Conservation (phyloP, 202 grass and related monocot species). For the Brachypodium distachyon region DNA sequence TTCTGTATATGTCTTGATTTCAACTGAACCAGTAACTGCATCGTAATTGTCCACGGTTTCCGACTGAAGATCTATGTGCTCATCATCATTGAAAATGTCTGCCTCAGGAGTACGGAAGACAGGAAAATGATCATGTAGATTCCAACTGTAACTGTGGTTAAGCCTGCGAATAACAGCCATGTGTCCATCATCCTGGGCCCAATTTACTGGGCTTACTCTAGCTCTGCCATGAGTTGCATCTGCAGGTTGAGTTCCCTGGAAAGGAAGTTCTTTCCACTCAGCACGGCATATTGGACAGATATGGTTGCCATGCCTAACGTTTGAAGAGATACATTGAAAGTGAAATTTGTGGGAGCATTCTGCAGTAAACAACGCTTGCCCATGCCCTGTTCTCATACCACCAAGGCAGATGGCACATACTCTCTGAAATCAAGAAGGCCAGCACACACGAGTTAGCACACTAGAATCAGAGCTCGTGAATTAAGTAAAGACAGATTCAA, state of each 20-base stretch:
- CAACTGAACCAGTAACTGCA: conserved; percentile 38
- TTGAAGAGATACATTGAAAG: conserved; percentile 88
- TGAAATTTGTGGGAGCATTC: conserved; percentile 94
- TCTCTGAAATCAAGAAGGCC: conserved; percentile 43
- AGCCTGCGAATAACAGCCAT: conserved; percentile 44
- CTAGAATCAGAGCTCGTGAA: conserved; percentile 1
- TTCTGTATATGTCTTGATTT: conserved; percentile 56
- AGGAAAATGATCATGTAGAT: conserved; percentile 27
- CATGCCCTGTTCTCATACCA: conserved; percentile 55
- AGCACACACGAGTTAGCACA: conserved; percentile 3
- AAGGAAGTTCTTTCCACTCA: conserved; percentile 85
- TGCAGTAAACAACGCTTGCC: conserved; percentile 82
- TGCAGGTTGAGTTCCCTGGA: conserved; percentile 16
- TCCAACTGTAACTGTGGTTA: conserved; percentile 28
- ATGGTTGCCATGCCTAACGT: conserved; percentile 74
- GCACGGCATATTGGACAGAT: conserved; percentile 82
- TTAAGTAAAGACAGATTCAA: neutral
- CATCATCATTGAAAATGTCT: conserved; percentile 64
- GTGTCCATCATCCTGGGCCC: conserved; percentile 38
- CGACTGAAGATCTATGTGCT: conserved; percentile 32
- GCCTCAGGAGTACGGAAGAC: conserved; percentile 36
- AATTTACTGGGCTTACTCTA: conserved; percentile 60
- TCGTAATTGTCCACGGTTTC: conserved; percentile 5
- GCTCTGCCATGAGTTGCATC: conserved; percentile 50
- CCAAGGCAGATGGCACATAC: conserved; percentile 75